Base-by-base conservation (phyloP, 345 rosid genomes). In the Eutrema heterophyllum region DNA sequence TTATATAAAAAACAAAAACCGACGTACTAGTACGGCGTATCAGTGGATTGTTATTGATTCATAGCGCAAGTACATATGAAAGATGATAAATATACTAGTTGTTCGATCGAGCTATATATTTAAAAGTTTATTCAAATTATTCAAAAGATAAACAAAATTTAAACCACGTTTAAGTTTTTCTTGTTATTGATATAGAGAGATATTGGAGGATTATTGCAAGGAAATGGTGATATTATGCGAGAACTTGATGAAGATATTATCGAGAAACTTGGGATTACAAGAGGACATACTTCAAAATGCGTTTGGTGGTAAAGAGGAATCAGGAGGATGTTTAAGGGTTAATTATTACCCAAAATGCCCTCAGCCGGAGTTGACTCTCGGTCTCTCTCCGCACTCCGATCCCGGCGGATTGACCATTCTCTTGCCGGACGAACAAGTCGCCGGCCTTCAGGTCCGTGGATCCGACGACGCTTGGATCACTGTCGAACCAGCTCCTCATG, bases 301-400 rank as follows among this genome's bases (percentile, higher is more conserved):
- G 49, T 86, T 91, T 49, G 97, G 97, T 27, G 97, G 97, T 14
- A 80, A 83, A 7, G 44, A 85, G 4, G 67, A 78, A 49, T 16
- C 84, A 7, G 98, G 95, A 9, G 90, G 93, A 3, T 89, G 97
- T 68, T 18, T 94, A 27, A 87, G 97, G 78, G 87, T 87, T 18
- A 94, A 94, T 44, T 94, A 86, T 72, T 94, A 94, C 72, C 97
- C 98, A 0, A 91, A 76, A 57, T 91, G 98, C 43, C 97, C 97
- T 1, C 93, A 88, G 35, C 97, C 98, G 3, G 92, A 88, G 50
- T 39, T 94, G 61, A 72, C 98, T 3, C 91, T 91, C 0, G 97
- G 98, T 1, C 74, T 94, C 16, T 91, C 98, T 0, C 79, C 96
- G 0, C 98, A 94, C 82, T 91, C 98, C 2, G 98, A 94, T 64